phyloP scores from a whole-genome alignment of 306 rosid genomes.

The Vigna angularis region DNA sequence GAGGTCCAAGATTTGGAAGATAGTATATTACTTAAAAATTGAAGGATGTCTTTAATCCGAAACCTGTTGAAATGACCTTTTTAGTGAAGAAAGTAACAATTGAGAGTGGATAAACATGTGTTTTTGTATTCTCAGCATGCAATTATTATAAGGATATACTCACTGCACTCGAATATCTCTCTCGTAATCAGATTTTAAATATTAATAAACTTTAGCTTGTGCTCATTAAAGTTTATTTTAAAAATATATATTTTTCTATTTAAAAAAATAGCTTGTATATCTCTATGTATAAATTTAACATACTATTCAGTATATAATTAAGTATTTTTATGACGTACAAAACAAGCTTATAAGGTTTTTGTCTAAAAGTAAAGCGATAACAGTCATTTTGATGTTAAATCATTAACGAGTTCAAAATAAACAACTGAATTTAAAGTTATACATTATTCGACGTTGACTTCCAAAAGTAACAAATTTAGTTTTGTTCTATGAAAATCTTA shows the following conservation, averaged over 20 bases:
- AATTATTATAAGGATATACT: background rate
- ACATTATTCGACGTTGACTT: background rate
- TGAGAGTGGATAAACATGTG: background rate
- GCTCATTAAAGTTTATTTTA: no score
- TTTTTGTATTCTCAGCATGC: background rate
- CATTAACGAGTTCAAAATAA: background rate
- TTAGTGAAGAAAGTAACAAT: background rate
- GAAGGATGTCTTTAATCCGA: slow-evolving; percentile 36
- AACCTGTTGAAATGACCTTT: slow-evolving; percentile 48
- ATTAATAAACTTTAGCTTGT: no score
- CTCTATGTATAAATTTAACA: no score
- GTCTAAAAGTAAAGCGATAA: background rate
- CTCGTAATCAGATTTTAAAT: no score
- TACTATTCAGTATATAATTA: no score
- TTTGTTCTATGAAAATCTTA: no score
- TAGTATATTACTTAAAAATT: slow-evolving; percentile 30
- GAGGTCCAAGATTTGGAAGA: slow-evolving; percentile 36
- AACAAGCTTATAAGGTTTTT: background rate
- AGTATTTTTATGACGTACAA: no score
- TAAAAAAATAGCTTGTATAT: no score
- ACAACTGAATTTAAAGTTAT: background rate
- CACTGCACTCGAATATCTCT: no score
- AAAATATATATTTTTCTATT: no score
- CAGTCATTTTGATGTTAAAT: background rate
- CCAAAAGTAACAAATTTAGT: no score